A percentile compares a stretch with the other conserved stretches of the same genome.
phyloP scores from a whole-genome alignment of 2,329 filamentous ascomycete genomes.

The Myriosclerotinia curreyana region DNA sequence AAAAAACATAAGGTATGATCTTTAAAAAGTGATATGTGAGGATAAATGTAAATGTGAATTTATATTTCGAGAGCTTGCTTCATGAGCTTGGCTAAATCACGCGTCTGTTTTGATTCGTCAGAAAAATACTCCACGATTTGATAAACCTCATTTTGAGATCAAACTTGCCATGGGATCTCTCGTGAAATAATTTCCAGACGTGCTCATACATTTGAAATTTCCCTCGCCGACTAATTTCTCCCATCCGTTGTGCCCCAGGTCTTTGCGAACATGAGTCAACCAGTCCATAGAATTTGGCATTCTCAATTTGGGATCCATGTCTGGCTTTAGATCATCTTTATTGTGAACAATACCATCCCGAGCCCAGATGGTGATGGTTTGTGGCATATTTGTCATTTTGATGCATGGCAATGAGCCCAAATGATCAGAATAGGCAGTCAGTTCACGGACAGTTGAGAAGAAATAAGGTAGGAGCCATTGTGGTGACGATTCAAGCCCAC shows the following conservation, averaged over 20 bases:
- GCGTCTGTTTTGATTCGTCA: constrained; percentile 16
- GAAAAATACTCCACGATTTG: not conserved
- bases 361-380: constrained; percentile 66
- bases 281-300: constrained; percentile 53
- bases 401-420: constrained; percentile 64
- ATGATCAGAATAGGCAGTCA: constrained; percentile 63
- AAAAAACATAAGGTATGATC: not conserved
- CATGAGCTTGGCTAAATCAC: constrained; percentile 17
- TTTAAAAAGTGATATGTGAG: not conserved
- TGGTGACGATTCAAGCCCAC: constrained; percentile 44
- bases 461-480: constrained; percentile 75
- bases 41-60: constrained; percentile 1
- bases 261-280: constrained; percentile 67
- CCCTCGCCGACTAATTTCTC: constrained; percentile 37
- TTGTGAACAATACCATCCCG: constrained; percentile 65
- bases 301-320: constrained; percentile 54
- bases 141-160: not conserved
- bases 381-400: constrained; percentile 50
- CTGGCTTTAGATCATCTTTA: constrained; percentile 60
- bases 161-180: constrained; percentile 29
- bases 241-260: constrained; percentile 69
- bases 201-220: constrained; percentile 25
- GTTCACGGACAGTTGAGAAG: constrained; percentile 46
- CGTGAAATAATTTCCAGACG: constrained; percentile 31
- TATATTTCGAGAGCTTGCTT: constrained; percentile 20